These are phyloP conservation scores for Pecoramyces ruminantium DNA, from an alignment of 192 early-diverging fungal species.

Conservation along the genomic window DNA sequence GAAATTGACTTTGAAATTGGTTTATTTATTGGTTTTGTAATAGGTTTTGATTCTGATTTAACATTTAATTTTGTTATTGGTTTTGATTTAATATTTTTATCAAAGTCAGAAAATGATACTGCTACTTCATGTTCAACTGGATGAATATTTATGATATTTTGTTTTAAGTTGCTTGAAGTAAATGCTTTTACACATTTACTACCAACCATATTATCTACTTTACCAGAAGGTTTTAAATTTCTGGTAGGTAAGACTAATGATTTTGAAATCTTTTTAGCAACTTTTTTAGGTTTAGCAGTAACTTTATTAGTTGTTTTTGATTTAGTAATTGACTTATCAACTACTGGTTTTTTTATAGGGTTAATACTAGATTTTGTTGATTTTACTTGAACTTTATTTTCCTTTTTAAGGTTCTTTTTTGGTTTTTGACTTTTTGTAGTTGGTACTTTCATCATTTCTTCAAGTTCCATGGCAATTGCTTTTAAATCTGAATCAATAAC, in stretches of 20 bases:
- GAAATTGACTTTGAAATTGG: background rate
- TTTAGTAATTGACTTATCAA: background rate
- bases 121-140: background rate
- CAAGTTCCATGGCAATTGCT: too few relatives aligned
- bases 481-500: too few relatives aligned
- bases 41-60: too few relatives aligned
- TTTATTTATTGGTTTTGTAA: too few relatives aligned
- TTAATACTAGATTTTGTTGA: too few relatives aligned
- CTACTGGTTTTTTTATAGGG: background rate
- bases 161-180: background rate
- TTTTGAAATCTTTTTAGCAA: background rate
- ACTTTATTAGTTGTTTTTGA: background rate
- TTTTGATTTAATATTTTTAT: background rate
- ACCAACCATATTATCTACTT: background rate
- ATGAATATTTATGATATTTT: background rate
- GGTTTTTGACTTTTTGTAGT: too few relatives aligned
- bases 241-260: background rate
- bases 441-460: too few relatives aligned
- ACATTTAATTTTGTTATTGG: background rate
- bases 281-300: background rate
- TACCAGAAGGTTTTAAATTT: background rate
- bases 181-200: background rate
- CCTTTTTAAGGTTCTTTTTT: too few relatives aligned
- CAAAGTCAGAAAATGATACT: background rate
- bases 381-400: too few relatives aligned